Evolutionary conservation across 164 flowering plant species (phyloP).

Genomic region (Kalanchoe fedtschenkoi): DNA sequence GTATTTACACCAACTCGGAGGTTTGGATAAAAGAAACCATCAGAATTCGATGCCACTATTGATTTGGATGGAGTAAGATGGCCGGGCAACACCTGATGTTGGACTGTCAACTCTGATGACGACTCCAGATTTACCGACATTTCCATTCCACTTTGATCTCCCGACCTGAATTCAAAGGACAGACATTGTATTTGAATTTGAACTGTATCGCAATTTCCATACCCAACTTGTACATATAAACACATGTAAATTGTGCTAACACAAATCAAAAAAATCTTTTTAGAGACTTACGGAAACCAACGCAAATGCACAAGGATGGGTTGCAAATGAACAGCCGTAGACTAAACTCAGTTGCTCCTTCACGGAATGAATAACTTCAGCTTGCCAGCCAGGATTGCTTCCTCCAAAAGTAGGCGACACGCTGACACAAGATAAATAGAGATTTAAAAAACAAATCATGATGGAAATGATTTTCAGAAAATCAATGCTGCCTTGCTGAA

Average conservation of each 20-base stretch:
- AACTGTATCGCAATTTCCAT: not conserved
- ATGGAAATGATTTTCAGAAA: not conserved
- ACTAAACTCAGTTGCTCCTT: slow-evolving; percentile 69
- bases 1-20: no score
- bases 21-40: slow-evolving; percentile 8
- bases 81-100: slow-evolving; percentile 40
- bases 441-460: not conserved
- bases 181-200: not conserved
- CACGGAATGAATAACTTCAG: slow-evolving; percentile 71
- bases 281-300: slow-evolving; percentile 61
- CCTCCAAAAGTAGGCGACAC: slow-evolving; percentile 89
- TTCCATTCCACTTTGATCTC: slow-evolving; percentile 93
- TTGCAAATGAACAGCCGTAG: slow-evolving; percentile 51
- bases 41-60: slow-evolving; percentile 83
- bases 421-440: slow-evolving; percentile 24
- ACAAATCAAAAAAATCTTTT: no score
- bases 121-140: slow-evolving; percentile 74
- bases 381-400: slow-evolving; percentile 79
- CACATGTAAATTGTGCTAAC: not conserved
- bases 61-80: slow-evolving; percentile 71
- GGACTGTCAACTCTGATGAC: slow-evolving; percentile 73
- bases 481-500: not conserved
- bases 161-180: slow-evolving; percentile 56
- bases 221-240: not conserved
- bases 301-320: slow-evolving; percentile 75